Percentiles rank a stretch among this genome's conserved stretches.
phyloP scores from a whole-genome alignment of 108 stramenopile species.

The Skeletonema costatum region DNA sequence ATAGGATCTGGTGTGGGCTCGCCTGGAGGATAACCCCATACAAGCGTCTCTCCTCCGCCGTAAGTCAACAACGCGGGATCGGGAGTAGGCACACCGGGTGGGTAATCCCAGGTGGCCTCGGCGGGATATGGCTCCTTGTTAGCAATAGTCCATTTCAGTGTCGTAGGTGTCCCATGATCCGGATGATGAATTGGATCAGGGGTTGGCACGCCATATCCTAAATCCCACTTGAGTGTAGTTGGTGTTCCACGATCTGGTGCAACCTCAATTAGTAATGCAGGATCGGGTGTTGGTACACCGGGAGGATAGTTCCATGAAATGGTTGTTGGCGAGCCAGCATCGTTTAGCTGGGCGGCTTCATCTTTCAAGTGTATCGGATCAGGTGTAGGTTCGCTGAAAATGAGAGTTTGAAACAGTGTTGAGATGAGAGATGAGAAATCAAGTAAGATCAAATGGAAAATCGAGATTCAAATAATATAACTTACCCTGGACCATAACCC shows the following conservation, averaged over 20 bases:
- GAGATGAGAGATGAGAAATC: background rate
- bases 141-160: constrained; percentile 21
- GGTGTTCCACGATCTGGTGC: constrained; percentile 7
- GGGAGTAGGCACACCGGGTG: background rate
- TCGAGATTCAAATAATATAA: background rate
- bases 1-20: constrained; percentile 46
- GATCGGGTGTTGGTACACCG: constrained; percentile 27
- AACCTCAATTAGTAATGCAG: constrained; percentile 11
- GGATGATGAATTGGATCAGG: constrained; percentile 15
- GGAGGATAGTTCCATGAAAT: constrained; percentile 13
- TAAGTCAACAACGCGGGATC: constrained; percentile 4
- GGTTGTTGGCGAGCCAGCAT: constrained; percentile 6
- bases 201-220: constrained; percentile 10
- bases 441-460: background rate
- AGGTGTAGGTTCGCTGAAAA: constrained; percentile 18
- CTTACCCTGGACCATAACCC: constrained; percentile 7
- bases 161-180: constrained; percentile 6
- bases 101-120: constrained; percentile 14
- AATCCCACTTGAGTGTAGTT: constrained; percentile 27
- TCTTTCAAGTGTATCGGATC: constrained; percentile 31
- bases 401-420: background rate
- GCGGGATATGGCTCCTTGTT: constrained; percentile 23
- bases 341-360: background rate
- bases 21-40: constrained; percentile 25
- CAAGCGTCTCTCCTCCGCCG: background rate